Percentiles rank a stretch among this genome's conserved stretches.
Evolutionary conservation across 495 filamentous ascomycete genomes (phyloP).

Genomic region (Penicillium paxilli): DNA sequence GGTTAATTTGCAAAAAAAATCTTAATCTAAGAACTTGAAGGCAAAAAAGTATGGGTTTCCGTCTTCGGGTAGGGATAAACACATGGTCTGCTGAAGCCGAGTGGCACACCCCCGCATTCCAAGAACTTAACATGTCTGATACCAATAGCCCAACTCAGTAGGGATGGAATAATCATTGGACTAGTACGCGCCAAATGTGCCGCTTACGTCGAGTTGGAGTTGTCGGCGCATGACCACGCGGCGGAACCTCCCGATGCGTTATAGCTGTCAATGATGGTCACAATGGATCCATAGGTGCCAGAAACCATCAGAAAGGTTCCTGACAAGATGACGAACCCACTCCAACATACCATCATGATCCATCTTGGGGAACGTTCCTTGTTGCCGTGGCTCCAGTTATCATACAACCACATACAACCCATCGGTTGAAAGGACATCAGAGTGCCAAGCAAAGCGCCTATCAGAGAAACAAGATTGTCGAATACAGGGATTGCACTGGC

Average conservation of each 20-base stretch:
- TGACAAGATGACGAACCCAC: conserved; percentile 24
- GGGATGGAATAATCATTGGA: not conserved
- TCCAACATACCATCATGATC: conserved; percentile 32
- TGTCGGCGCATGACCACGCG: conserved; percentile 38
- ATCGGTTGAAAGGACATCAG: conserved; percentile 46
- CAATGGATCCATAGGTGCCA: conserved; percentile 58
- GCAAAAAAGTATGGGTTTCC: too few relatives aligned
- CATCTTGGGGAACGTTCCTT: conserved; percentile 19
- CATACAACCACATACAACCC: conserved; percentile 48
- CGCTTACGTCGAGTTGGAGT: conserved; percentile 28
- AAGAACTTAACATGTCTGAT: not conserved
- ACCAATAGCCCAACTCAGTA: not conserved
- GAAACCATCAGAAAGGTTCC: conserved; percentile 53
- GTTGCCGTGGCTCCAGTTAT: conserved; percentile 48
- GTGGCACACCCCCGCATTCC: not conserved
- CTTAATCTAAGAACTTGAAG: too few relatives aligned
- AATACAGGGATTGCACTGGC: conserved; percentile 73
- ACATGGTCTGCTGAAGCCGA: not conserved
- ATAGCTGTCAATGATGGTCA: conserved; percentile 54
- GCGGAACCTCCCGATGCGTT: conserved; percentile 22
- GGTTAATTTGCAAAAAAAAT: too few relatives aligned
- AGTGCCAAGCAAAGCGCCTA: conserved; percentile 58
- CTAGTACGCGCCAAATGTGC: not conserved
- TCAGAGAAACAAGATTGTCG: conserved; percentile 57
- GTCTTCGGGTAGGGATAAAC: not conserved